These are phyloP conservation scores for Xylaria hypoxylon DNA, from an alignment of 2,329 filamentous ascomycete genomes.

Conservation along the genomic window DNA sequence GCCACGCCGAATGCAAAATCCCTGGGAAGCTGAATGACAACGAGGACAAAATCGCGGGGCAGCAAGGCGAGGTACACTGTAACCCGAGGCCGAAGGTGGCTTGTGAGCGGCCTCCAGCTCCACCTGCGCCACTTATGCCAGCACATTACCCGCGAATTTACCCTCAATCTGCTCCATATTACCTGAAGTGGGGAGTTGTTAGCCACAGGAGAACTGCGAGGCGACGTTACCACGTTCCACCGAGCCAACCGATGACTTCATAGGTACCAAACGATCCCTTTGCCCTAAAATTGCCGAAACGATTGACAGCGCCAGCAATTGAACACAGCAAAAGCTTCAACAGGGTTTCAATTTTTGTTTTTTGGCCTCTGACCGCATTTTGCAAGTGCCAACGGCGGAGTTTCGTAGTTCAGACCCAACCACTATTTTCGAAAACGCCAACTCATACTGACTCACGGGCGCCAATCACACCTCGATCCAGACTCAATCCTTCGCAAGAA, in stretches of 20 bases:
- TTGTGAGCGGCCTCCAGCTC: slow-evolving; percentile 38
- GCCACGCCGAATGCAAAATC: slow-evolving; percentile 4
- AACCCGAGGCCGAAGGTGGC: slow-evolving; percentile 26
- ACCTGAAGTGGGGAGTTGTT: neutral
- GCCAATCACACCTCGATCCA: slow-evolving; percentile 1
- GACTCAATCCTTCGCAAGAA: slow-evolving; percentile 7
- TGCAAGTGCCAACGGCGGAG: slow-evolving; percentile 2
- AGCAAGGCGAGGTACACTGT: slow-evolving; percentile 32
- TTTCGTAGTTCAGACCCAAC: neutral
- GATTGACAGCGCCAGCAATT: slow-evolving; percentile 5
- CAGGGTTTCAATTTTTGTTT: too few species aligned
- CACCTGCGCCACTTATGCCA: slow-evolving; percentile 31
- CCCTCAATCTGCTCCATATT: slow-evolving; percentile 25
- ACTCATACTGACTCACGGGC: slow-evolving; percentile 36
- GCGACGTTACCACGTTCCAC: slow-evolving; percentile 29
- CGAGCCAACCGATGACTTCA: slow-evolving; percentile 34
- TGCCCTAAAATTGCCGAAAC: neutral
- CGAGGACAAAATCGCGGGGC: slow-evolving; percentile 23
- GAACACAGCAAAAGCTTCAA: neutral
- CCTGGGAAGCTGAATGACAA: slow-evolving; percentile 37
- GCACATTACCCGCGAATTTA: slow-evolving; percentile 20
- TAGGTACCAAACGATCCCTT: slow-evolving; percentile 10
- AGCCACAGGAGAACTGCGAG: slow-evolving; percentile 35
- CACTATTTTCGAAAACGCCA: slow-evolving; percentile 21
- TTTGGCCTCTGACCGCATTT: neutral